These are phyloP conservation scores for Malus sieversii DNA, from an alignment of 306 rosid species.

Conservation along the genomic window DNA sequence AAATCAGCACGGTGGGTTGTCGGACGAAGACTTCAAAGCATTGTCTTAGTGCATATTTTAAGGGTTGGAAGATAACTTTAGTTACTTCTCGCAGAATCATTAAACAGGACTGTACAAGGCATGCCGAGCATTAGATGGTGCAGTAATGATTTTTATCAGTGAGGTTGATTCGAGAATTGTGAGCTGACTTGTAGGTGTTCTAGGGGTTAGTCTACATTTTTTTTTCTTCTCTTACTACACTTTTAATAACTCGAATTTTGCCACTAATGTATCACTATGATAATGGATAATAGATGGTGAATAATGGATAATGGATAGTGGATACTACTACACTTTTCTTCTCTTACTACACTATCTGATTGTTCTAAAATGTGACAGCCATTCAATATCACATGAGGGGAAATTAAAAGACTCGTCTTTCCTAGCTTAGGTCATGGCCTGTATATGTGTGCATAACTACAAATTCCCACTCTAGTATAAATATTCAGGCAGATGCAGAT, in stretches of 20 bases:
- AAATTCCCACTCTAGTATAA: not conserved
- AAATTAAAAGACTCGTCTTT: not conserved
- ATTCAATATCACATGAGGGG: not conserved
- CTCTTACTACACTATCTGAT: too few species aligned
- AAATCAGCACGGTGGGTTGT: not conserved
- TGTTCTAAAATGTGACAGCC: not conserved
- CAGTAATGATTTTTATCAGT: not conserved
- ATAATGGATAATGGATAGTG: not conserved
- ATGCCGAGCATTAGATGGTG: not conserved
- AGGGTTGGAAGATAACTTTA: not conserved
- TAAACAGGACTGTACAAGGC: not conserved
- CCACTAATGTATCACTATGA: not conserved
- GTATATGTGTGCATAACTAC: not conserved
- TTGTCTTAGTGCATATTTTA: not conserved
- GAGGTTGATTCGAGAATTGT: not conserved
- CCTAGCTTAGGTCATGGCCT: not conserved
- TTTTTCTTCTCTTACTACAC: not conserved
- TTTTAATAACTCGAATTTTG: not conserved
- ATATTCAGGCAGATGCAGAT: not conserved
- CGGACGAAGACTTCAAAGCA: not conserved
- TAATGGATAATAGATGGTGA: too few species aligned
- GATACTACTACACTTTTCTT: not conserved
- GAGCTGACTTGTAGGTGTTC: not conserved
- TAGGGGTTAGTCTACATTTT: not conserved
- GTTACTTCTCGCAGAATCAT: not conserved